A percentile compares a stretch with the other conserved stretches of the same genome.
phyloP scores from a whole-genome alignment of 2,329 filamentous ascomycete genomes.

The Daldinia sp. region DNA sequence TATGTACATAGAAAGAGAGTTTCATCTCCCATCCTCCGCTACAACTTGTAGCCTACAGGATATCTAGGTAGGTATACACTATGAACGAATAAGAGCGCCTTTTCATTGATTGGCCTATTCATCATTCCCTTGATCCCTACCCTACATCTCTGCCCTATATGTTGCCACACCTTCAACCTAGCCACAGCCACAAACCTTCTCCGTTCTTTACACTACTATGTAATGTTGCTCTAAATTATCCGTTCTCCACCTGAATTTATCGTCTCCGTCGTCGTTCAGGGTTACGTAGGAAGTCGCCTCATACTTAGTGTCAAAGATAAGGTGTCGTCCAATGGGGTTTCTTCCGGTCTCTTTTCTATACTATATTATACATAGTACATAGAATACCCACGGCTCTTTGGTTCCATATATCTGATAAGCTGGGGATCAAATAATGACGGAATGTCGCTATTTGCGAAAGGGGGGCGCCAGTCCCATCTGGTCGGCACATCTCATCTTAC shows the following conservation, averaged over 20 bases:
- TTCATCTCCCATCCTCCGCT: neutral
- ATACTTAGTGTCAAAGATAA: conserved; percentile 5
- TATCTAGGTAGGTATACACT: neutral
- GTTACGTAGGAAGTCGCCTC: conserved; percentile 26
- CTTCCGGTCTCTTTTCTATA: conserved; percentile 4
- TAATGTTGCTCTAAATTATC: conserved; percentile 3
- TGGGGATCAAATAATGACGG: conserved; percentile 13
- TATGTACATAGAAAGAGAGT: neutral
- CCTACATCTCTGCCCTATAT: conserved; percentile 7
- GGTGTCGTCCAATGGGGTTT: conserved; percentile 1
- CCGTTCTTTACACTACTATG: neutral
- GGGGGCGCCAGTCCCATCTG: conserved; percentile 23
- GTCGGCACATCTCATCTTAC: conserved; percentile 34
- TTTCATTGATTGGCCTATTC: conserved; percentile 21
- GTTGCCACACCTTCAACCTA: conserved; percentile 28
- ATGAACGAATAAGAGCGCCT: conserved; percentile 5
- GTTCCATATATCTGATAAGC: conserved; percentile 11
- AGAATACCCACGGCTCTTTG: neutral
- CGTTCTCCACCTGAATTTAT: conserved; percentile 16
- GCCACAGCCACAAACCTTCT: conserved; percentile 18
- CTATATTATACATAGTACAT: neutral
- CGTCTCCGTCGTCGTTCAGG: conserved; percentile 18
- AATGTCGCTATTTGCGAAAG: conserved; percentile 12
- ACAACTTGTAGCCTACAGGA: neutral
- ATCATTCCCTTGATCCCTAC: neutral